A percentile compares a stretch with the other conserved stretches of the same genome.
Conservation (phyloP, 805 yeast genomes). For the Wickerhamomyces alni region DNA sequence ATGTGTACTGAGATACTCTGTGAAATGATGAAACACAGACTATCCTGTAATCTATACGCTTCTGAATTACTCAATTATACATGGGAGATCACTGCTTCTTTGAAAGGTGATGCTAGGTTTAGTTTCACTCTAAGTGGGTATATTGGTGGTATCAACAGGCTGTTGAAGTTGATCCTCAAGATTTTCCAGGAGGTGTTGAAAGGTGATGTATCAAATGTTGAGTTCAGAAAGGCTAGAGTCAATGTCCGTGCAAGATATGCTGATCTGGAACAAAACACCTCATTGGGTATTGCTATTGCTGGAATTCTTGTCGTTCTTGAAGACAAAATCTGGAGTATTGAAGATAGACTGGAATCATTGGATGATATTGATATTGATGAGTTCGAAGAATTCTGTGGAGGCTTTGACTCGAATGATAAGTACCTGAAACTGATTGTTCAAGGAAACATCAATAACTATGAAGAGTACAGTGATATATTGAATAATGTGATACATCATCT, state of each 20-base stretch:
- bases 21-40: constrained; percentile 36
- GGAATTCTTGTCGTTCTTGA: constrained; percentile 51
- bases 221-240: constrained; percentile 42
- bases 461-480: constrained; percentile 21
- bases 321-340: constrained; percentile 46
- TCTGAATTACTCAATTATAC: constrained; percentile 48
- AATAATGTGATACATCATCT: constrained; percentile 24
- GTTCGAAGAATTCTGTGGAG: constrained; percentile 25
- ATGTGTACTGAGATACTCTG: constrained; percentile 49
- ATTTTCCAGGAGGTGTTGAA: constrained; percentile 24
- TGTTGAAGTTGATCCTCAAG: constrained; percentile 29
- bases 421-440: constrained; percentile 39
- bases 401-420: constrained; percentile 25
- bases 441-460: constrained; percentile 36
- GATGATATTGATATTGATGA: constrained; percentile 39
- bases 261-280: constrained; percentile 34
- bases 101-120: constrained; percentile 48
- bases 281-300: constrained; percentile 42
- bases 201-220: constrained; percentile 21
- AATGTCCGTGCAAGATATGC: constrained; percentile 42
- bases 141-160: constrained; percentile 28
- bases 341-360: constrained; percentile 49
- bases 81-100: constrained; percentile 51
- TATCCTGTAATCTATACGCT: constrained; percentile 42
- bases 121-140: constrained; percentile 51